Evolutionary conservation across 331 rosid species (phyloP), one percentile per base, ranked within the genome.

Genomic region (Erythrophleum ivorense): DNA sequence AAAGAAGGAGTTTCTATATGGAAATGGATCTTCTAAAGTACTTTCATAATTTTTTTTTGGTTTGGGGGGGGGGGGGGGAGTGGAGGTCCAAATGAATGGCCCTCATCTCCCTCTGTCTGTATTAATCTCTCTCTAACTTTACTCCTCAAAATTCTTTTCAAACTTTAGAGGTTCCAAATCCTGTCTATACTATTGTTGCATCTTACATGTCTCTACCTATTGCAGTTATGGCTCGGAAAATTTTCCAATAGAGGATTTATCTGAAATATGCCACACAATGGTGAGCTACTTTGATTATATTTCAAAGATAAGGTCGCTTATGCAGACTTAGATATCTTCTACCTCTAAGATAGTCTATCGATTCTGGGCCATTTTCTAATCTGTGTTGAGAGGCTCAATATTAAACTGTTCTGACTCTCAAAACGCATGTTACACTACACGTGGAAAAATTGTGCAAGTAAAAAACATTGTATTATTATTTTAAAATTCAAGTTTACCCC

Each of bases 151-250:
- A 24, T 60, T 60, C 41, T 31, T 60, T 60, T 31, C n/a, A 31
- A 31, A 60, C 40, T 31, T 60, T 16, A 11, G 9, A 11, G 12
- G 67, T 29, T 31, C 13, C 14, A 60, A 59, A 60, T 60, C 18
- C n/a, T 2, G 80, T 70, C 76, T 63, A 14, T 57, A 49, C 66
- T 59, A 55, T 52, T 38, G 62, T 18, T 60, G 66, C 73, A 82
- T 81, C 78, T 91, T 19, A 88, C 75, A 49, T 79, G 40, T 71
- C n/a, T 82, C 36, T 83, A 36, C 34, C 68, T 84, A 73, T 69
- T 85, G 94, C 92, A 95, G 98, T 85, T 95, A 95, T 71, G 98
- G 98, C 62, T 90, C 96, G 0, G 90, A 93, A 84, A 50, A 89
- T 48, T 89, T 88, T 81, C 98, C 98, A 34, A 87, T 95, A 40